Percentiles rank a stretch among this genome's conserved stretches.
Conservation (phyloP, 2,329 filamentous ascomycete genomes). For the Mariannaea sp. region DNA sequence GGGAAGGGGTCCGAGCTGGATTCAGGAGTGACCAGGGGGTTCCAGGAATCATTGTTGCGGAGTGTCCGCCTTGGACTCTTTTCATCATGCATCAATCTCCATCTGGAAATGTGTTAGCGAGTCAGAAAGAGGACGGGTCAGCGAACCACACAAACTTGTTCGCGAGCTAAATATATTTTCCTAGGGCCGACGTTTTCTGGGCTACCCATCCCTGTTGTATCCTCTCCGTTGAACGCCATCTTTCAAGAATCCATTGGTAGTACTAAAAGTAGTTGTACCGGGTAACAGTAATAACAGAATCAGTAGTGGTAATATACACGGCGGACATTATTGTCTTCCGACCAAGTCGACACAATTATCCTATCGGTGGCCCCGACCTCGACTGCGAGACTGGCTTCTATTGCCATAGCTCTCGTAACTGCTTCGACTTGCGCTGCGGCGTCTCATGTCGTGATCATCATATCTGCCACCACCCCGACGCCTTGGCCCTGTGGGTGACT, state of each 20-base stretch:
- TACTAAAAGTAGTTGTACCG: neutral
- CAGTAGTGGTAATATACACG: no score
- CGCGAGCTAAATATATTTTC: constrained; percentile 26
- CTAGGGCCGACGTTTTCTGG: constrained; percentile 6
- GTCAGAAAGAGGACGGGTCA: constrained; percentile 24
- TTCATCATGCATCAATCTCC: constrained; percentile 23
- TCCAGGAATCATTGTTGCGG: constrained; percentile 17
- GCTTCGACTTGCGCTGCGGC: constrained; percentile 55
- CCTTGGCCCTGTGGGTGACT: constrained; percentile 45
- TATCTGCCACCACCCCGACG: constrained; percentile 40
- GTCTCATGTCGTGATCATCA: constrained; percentile 42
- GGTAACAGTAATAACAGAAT: neutral
- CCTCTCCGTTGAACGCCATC: constrained; percentile 29
- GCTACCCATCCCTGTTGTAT: constrained; percentile 9
- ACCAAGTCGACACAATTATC: neutral
- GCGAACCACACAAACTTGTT: constrained; percentile 33
- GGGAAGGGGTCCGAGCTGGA: constrained; percentile 23
- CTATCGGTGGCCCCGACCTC: constrained; percentile 43
- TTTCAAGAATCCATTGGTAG: constrained; percentile 13
- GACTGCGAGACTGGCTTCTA: constrained; percentile 49
- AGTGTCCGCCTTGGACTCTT: constrained; percentile 18
- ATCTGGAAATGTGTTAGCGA: constrained; percentile 33
- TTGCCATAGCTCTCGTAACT: constrained; percentile 51
- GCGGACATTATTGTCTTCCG: no score
- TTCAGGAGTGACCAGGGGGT: constrained; percentile 22